Evolutionary conservation across 192 early-diverging fungal species (phyloP).

Genomic region (Podila epicladia): DNA sequence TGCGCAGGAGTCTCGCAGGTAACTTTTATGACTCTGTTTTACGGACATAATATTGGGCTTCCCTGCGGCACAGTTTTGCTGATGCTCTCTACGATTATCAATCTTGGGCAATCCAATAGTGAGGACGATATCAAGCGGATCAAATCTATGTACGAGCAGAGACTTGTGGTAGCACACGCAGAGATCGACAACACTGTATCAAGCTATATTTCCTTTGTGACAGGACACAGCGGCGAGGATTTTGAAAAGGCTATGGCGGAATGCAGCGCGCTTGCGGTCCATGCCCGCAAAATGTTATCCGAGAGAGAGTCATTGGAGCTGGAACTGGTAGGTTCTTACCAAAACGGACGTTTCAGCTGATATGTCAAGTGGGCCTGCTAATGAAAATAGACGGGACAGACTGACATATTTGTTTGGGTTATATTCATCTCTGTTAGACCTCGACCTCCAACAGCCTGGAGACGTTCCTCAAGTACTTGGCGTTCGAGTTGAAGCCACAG

Average conservation of each 20-base stretch:
- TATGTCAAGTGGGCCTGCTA: background rate
- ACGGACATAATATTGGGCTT: conserved; percentile 19
- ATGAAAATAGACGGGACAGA: background rate
- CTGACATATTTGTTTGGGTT: background rate
- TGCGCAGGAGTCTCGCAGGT: conserved; percentile 26
- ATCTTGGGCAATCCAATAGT: background rate
- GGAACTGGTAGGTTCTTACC: conserved; percentile 51
- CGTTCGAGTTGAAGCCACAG: conserved; percentile 53
- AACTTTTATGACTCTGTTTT: conserved; percentile 35
- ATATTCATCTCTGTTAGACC: conserved; percentile 6
- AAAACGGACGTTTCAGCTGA: background rate
- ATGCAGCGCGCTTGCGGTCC: conserved; percentile 55
- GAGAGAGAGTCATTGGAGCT: conserved; percentile 64
- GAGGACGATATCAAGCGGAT: conserved; percentile 27
- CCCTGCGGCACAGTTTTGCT: conserved; percentile 53
- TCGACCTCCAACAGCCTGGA: conserved; percentile 41
- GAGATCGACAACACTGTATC: conserved; percentile 70
- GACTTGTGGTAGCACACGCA: conserved; percentile 29
- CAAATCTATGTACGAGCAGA: conserved; percentile 24
- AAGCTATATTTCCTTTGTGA: conserved; percentile 71
- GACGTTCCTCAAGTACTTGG: conserved; percentile 66
- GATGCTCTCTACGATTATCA: conserved; percentile 7
- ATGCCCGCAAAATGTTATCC: conserved; percentile 49
- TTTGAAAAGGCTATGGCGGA: conserved; percentile 67
- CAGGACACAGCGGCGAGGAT: conserved; percentile 53